A percentile compares a stretch with the other conserved stretches of the same genome.
Evolutionary conservation across 208 protist genomes (phyloP).

Genomic region (Vickermania spadyakhi): DNA sequence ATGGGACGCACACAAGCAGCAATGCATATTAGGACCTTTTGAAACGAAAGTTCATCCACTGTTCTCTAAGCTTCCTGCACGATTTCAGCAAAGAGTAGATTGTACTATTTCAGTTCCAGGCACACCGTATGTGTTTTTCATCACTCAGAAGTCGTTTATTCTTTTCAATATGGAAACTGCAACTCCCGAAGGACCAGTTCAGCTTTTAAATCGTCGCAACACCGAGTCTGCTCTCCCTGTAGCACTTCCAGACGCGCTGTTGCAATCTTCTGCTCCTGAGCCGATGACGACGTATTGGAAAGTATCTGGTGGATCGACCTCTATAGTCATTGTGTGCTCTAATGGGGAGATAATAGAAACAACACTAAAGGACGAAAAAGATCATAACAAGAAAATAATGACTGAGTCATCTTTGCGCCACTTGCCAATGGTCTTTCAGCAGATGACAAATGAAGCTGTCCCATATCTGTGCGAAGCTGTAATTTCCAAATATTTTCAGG

Average conservation of each 20-base stretch:
- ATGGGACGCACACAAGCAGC: conserved; percentile 32
- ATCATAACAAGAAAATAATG: background rate
- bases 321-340: background rate
- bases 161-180: conserved; percentile 33
- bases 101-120: conserved; percentile 29
- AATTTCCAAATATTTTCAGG: background rate
- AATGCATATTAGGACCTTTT: conserved; percentile 25
- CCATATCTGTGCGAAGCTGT: conserved; percentile 10
- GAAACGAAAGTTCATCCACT: conserved; percentile 11
- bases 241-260: background rate
- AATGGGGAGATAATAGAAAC: background rate
- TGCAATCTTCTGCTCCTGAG: background rate
- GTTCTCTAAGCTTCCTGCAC: conserved; percentile 30
- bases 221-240: background rate
- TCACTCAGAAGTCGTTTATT: conserved; percentile 39
- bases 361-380: background rate
- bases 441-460: conserved; percentile 13
- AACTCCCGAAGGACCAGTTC: conserved; percentile 7
- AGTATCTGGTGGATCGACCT: background rate
- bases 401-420: background rate
- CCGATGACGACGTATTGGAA: background rate
- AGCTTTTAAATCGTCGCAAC: background rate
- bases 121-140: conserved; percentile 46
- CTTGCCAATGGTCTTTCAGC: conserved; percentile 25
- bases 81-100: conserved; percentile 28